Evolutionary conservation across 2,329 filamentous ascomycete species (phyloP).

Genomic region (Fusarium siculi): DNA sequence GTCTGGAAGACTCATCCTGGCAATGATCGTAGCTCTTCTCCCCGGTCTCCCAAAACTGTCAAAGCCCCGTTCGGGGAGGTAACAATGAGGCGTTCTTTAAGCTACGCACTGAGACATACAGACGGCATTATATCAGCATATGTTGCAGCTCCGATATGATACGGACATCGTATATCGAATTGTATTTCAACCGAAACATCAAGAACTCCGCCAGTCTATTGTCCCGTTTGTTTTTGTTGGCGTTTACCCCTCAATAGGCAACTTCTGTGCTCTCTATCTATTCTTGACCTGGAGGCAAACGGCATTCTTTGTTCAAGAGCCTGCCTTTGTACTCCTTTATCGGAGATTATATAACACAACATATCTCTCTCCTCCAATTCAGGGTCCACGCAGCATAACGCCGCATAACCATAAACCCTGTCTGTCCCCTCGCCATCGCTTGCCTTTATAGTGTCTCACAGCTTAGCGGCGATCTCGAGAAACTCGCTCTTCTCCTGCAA

Average conservation of each 20-base stretch:
- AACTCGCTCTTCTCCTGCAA: conserved; percentile 52
- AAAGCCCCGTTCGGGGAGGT: conserved; percentile 55
- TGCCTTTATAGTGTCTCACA: conserved; percentile 54
- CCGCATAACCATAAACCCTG: conserved; percentile 22
- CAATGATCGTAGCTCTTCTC: conserved; percentile 46
- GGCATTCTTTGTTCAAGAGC: no score
- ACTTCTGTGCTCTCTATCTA: not conserved
- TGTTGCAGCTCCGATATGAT: not conserved
- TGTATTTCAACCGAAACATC: not conserved
- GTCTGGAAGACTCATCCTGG: conserved; percentile 49
- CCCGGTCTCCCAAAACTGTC: conserved; percentile 66
- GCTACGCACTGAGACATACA: conserved; percentile 60
- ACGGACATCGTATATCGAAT: not conserved
- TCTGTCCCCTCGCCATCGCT: conserved; percentile 53
- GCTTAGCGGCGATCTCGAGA: conserved; percentile 46
- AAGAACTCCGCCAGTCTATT: not conserved
- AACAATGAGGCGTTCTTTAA: conserved; percentile 66
- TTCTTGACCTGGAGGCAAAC: not conserved
- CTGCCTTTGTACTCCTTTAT: conserved; percentile 44
- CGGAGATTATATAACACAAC: conserved; percentile 47
- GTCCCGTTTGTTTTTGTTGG: not conserved
- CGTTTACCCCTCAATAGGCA: not conserved
- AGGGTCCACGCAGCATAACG: conserved; percentile 50
- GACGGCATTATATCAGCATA: not conserved
- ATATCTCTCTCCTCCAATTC: conserved; percentile 54